Evolutionary conservation across 371 early-diverging fungal species (phyloP).

Genomic region (Dinochytrium kinnereticum): DNA sequence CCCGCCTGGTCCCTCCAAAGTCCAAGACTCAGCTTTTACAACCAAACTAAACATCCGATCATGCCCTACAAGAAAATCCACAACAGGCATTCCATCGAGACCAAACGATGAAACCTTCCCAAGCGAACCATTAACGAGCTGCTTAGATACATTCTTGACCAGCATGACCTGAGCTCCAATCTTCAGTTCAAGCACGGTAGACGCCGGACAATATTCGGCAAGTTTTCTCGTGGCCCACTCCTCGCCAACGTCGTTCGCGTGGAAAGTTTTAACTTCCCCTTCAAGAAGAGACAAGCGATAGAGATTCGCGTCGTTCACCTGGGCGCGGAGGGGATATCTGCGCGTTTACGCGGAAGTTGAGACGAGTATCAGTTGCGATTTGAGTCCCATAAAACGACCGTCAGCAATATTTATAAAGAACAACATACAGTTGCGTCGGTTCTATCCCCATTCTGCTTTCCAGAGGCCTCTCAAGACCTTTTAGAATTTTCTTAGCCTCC

Average conservation of each 20-base stretch:
- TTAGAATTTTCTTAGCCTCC: slow-evolving; percentile 54
- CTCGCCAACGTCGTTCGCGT: slow-evolving; percentile 18
- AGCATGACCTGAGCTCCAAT: slow-evolving; percentile 82
- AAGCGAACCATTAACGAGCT: slow-evolving; percentile 83
- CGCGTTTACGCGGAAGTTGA: too few relatives aligned
- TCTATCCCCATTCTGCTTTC: slow-evolving; percentile 60
- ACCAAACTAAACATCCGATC: slow-evolving; percentile 20
- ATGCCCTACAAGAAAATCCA: slow-evolving; percentile 31
- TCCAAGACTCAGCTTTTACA: slow-evolving; percentile 57
- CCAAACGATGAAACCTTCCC: slow-evolving; percentile 67
- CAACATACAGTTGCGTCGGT: slow-evolving; percentile 78
- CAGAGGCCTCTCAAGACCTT: slow-evolving; percentile 45
- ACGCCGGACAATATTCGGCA: slow-evolving; percentile 40
- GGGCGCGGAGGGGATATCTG: slow-evolving; percentile 61
- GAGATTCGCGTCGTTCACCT: slow-evolving; percentile 76
- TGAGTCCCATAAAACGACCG: background rate
- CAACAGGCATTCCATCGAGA: slow-evolving; percentile 30
- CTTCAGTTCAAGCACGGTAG: slow-evolving; percentile 69
- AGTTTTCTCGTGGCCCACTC: slow-evolving; percentile 32
- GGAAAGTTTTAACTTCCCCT: slow-evolving; percentile 14
- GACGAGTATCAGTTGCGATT: too few relatives aligned
- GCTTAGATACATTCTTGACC: slow-evolving; percentile 73
- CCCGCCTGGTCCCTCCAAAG: slow-evolving; percentile 62
- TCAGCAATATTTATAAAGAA: background rate
- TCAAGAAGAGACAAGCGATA: slow-evolving; percentile 57